Conservation (phyloP, 306 rosid species). For the Cicer chorassanicum region DNA sequence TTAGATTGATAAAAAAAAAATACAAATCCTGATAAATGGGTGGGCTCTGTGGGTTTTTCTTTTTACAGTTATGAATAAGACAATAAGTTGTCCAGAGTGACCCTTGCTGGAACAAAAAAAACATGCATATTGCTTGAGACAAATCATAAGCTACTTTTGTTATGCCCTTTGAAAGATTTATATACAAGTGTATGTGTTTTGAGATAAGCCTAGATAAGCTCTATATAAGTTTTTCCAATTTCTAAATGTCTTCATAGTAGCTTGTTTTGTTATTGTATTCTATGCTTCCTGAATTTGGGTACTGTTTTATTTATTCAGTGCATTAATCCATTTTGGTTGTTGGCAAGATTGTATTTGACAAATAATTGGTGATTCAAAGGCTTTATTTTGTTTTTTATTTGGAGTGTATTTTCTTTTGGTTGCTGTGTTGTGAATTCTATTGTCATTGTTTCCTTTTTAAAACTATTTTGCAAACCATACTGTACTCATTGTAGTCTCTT, state of each 20-base stretch:
- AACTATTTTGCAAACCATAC: constrained; percentile 14
- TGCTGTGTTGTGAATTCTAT: neutral
- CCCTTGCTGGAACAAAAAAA: too few relatives aligned
- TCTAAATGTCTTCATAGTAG: neutral
- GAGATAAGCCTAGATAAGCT: neutral
- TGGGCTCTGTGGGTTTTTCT: too few relatives aligned
- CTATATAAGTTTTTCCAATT: neutral
- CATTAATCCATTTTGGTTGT: constrained; percentile 16
- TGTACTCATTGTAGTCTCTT: neutral
- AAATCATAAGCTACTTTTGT: neutral
- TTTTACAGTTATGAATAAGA: too few relatives aligned
- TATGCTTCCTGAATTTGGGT: constrained; percentile 1
- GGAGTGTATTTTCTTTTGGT: neutral
- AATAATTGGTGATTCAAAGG: constrained; percentile 31
- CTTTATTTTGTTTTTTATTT: neutral
- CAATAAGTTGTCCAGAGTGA: too few relatives aligned
- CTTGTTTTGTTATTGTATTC: neutral
- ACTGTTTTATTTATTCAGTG: constrained; percentile 2
- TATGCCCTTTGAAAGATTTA: neutral
- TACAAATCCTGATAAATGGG: too few relatives aligned
- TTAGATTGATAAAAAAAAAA: too few relatives aligned
- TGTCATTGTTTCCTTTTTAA: constrained; percentile 27
- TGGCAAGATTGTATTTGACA: constrained; percentile 38
- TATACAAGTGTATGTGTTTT: too few relatives aligned
- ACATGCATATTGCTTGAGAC: neutral